These are phyloP conservation scores for Aspergillus aculeatus DNA, from an alignment of 2,329 filamentous ascomycete genomes.

Conservation along the genomic window DNA sequence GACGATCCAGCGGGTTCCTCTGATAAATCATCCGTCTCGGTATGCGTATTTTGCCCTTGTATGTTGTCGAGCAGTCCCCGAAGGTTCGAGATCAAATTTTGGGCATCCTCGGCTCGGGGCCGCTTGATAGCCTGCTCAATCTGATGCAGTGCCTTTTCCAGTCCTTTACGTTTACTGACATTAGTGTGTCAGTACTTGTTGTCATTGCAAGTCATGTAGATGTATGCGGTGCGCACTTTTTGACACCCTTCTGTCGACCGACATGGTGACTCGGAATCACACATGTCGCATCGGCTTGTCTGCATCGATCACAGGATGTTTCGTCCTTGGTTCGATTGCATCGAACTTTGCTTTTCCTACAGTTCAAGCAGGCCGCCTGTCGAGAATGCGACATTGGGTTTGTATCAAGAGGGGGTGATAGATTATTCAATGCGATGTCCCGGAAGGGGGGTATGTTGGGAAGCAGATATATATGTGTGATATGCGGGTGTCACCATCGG, in stretches of 20 bases:
- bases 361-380: constrained; percentile 60
- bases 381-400: constrained; percentile 23
- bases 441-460: too few species aligned
- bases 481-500: too few species aligned
- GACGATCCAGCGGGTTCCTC: constrained; percentile 30
- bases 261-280: constrained; percentile 71
- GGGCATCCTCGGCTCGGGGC: constrained; percentile 47
- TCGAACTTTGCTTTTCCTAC: constrained; percentile 66
- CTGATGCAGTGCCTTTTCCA: constrained; percentile 72
- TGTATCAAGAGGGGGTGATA: neutral
- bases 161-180: constrained; percentile 67
- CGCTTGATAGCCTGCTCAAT: constrained; percentile 68
- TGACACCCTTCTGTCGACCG: constrained; percentile 72
- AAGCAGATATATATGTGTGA: too few species aligned
- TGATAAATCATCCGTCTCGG: constrained; percentile 29
- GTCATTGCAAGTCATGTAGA: neutral
- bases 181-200: constrained; percentile 10
- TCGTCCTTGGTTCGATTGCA: constrained; percentile 59
- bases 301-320: constrained; percentile 60
- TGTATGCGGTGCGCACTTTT: constrained; percentile 58
- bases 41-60: constrained; percentile 39
- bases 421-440: constrained; percentile 10
- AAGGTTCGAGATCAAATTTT: constrained; percentile 45
- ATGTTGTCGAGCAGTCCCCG: constrained; percentile 53
- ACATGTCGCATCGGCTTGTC: constrained; percentile 59